Evolutionary conservation across 2,329 filamentous ascomycete species (phyloP).

Genomic region (Xylariaceae sp.): DNA sequence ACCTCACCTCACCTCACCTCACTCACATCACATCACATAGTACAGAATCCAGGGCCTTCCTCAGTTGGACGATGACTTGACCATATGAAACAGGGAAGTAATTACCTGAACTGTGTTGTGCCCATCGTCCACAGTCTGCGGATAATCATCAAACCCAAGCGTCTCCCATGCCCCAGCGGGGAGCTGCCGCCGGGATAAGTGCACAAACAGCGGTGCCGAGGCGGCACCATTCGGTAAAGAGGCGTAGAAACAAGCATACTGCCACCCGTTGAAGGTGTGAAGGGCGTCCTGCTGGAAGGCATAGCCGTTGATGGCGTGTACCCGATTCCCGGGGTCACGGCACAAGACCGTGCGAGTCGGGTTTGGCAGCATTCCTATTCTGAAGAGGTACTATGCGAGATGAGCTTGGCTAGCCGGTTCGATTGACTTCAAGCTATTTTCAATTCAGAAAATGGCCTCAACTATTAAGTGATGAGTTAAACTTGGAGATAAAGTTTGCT

Average conservation of each 20-base stretch:
- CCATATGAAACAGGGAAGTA: not conserved
- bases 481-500: too few species aligned
- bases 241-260: conserved; percentile 46
- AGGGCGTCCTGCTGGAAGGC: conserved; percentile 48
- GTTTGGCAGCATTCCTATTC: conserved; percentile 28
- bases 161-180: conserved; percentile 41
- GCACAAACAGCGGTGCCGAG: conserved; percentile 38
- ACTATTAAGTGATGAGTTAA: too few species aligned
- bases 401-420: too few species aligned
- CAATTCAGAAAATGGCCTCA: too few species aligned
- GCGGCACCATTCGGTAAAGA: conserved; percentile 12
- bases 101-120: conserved; percentile 48
- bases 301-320: conserved; percentile 41
- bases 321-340: conserved; percentile 34
- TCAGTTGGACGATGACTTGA: too few species aligned
- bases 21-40: too few species aligned
- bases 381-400: too few species aligned
- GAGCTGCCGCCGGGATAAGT: conserved; percentile 42
- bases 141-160: conserved; percentile 45
- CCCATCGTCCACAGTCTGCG: conserved; percentile 47
- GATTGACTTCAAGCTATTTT: too few species aligned
- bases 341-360: conserved; percentile 34
- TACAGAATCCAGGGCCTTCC: too few species aligned
- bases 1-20: too few species aligned
- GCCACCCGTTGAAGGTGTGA: conserved; percentile 44